Conservation (phyloP, 129 eudicot species). For the Flaveria trinervia region DNA sequence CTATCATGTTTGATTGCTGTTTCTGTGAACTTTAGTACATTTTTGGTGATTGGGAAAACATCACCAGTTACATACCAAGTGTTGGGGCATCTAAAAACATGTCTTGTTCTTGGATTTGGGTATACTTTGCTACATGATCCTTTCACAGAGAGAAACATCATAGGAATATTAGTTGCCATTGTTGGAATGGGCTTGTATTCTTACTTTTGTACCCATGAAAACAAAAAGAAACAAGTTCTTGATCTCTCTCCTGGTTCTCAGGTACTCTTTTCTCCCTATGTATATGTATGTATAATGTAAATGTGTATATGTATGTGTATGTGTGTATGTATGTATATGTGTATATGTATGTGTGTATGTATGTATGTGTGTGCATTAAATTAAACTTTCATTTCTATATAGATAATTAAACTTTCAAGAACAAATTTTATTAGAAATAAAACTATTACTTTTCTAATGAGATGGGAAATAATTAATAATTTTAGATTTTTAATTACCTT, state of each 20-base stretch:
- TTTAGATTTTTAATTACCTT: no score
- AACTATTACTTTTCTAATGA: background rate
- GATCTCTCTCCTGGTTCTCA: constrained; percentile 54
- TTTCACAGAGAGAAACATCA: constrained; percentile 77
- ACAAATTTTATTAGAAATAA: no score
- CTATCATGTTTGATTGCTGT: constrained; percentile 95
- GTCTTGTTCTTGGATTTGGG: constrained; percentile 96
- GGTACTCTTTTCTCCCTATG: constrained; percentile 35
- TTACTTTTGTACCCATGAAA: constrained; percentile 75
- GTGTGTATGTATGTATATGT: no score
- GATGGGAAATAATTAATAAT: background rate
- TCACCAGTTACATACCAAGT: constrained; percentile 99
- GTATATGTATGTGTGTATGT: no score
- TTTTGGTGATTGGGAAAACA: constrained; percentile 94
- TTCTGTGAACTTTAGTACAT: constrained; percentile 95
- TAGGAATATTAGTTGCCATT: constrained; percentile 83
- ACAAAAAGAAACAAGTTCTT: constrained; percentile 60
- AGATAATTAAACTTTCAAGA: no score
- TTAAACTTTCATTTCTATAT: no score
- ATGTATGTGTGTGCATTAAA: no score
- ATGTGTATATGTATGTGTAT: no score
- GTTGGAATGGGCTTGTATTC: constrained; percentile 95
- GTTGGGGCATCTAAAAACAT: constrained; percentile 88
- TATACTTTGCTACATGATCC: constrained; percentile 90
- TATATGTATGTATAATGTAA: no score